These are phyloP conservation scores for Thymus mandschuricus DNA, from an alignment of 257 asterid genomes.

Conservation along the genomic window DNA sequence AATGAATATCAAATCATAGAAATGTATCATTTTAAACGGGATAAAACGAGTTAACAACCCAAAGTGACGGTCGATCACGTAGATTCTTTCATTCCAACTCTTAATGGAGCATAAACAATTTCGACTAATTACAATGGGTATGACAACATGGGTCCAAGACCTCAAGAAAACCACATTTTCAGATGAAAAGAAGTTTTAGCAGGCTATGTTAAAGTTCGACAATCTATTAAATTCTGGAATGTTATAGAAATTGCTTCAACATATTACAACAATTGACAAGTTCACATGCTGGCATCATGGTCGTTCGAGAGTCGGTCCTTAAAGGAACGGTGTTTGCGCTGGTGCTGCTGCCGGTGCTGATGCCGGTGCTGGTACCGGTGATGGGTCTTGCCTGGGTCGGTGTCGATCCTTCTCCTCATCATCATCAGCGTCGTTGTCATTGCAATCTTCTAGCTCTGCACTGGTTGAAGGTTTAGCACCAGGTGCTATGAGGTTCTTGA, in stretches of 20 bases:
- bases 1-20: too few relatives aligned
- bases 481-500: constrained; percentile 55
- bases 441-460: constrained; percentile 53
- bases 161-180: too few relatives aligned
- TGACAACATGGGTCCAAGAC: too few relatives aligned
- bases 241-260: constrained; percentile 21
- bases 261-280: constrained; percentile 36
- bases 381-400: constrained; percentile 41
- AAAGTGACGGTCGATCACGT: too few relatives aligned
- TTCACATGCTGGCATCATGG: background rate
- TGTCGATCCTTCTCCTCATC: background rate
- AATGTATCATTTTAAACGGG: too few relatives aligned
- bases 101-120: too few relatives aligned
- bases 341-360: too few relatives aligned
- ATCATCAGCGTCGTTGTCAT: constrained; percentile 26
- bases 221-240: constrained; percentile 23
- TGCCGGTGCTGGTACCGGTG: constrained; percentile 46
- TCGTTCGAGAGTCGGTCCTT: too few relatives aligned
- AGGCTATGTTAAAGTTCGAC: background rate
- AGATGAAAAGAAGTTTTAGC: background rate
- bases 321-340: too few relatives aligned
- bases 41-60: too few relatives aligned
- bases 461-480: constrained; percentile 69
- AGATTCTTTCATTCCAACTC: too few relatives aligned
- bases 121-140: too few relatives aligned